Evolutionary conservation across 176 grass and related monocot genomes (phyloP), one percentile per base, ranked within the genome.

Genomic region (Bothriochloa decipiens): DNA sequence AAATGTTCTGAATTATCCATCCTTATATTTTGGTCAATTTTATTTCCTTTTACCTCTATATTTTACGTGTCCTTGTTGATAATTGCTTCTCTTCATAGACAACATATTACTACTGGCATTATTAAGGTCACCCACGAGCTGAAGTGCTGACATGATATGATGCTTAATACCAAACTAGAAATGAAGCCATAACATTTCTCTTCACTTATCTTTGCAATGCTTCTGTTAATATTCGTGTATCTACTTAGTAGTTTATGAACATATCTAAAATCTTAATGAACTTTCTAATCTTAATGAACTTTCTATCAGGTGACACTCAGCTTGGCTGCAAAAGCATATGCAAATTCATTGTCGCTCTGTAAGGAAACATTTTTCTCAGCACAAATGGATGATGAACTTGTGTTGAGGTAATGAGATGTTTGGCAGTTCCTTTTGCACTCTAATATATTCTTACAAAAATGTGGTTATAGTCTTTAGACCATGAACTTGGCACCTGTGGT

Each of bases 311-410:
- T 98, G 18, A 95, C 92, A 14, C 91, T 95, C 75, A 98, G 95
- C 83, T 93, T 95, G 87, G 95, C 92, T 66, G 92, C 95, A 87
- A 93, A 98, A 98, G 92, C 87, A 74, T 98, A 88, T 83, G 90
- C 90, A 87, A 93, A 93, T 85, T 95, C 92, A 49, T 83, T 95
- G 68, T 70, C 92, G 46, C 90, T 98, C 66, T 98, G 92, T 36
- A 98, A 89, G 75, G 95, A 98, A 79, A 98, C 95, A 80, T 98
- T 98, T 90, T 98, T 95, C 87, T 93, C 92, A 23, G 69, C 89
- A 63, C 69, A 94, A 88, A 95, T 95, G 91, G 92, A 93, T 70
- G 91, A 98, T 90, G 79, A 91, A 53, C 80, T 90, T 67, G 95
- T 93, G 20, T 81, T 90, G 76, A 98, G 86, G 95, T 80, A 73